Conservation (phyloP, 2,329 filamentous ascomycete genomes). For the Aureobasidium leucospermi region DNA sequence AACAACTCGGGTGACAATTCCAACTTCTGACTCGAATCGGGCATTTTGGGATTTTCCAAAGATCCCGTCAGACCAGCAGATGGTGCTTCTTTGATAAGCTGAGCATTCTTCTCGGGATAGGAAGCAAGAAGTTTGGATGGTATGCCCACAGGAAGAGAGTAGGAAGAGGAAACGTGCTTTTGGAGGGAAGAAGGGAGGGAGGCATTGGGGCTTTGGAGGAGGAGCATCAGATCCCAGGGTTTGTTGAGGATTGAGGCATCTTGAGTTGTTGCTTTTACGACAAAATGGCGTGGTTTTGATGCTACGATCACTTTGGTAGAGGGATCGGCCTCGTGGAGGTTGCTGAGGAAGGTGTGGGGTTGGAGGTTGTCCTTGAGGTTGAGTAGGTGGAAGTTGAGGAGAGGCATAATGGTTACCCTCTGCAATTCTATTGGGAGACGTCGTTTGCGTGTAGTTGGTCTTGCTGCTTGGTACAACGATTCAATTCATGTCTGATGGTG, state of each 20-base stretch:
- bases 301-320: conserved; percentile 35
- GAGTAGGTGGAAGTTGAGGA: conserved; percentile 42
- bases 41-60: conserved; percentile 26
- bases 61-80: conserved; percentile 29
- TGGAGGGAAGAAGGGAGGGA: conserved; percentile 17
- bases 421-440: background rate
- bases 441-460: background rate
- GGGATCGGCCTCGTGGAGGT: conserved; percentile 26
- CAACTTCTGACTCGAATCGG: conserved; percentile 40
- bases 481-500: background rate
- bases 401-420: conserved; percentile 36
- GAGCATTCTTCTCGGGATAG: conserved; percentile 32
- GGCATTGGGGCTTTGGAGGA: conserved; percentile 28
- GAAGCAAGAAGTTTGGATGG: conserved; percentile 35
- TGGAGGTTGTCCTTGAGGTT: conserved; percentile 30
- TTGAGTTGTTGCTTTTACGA: conserved; percentile 39
- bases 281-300: conserved; percentile 41
- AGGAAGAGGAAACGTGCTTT: conserved; percentile 24
- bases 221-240: conserved; percentile 43
- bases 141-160: conserved; percentile 34
- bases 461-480: background rate
- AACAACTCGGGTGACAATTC: conserved; percentile 47
- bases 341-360: conserved; percentile 34
- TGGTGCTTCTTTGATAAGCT: conserved; percentile 32
- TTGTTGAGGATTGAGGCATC: conserved; percentile 37